phyloP scores from a whole-genome alignment of 805 yeast species.

The Torulaspora franciscae region DNA sequence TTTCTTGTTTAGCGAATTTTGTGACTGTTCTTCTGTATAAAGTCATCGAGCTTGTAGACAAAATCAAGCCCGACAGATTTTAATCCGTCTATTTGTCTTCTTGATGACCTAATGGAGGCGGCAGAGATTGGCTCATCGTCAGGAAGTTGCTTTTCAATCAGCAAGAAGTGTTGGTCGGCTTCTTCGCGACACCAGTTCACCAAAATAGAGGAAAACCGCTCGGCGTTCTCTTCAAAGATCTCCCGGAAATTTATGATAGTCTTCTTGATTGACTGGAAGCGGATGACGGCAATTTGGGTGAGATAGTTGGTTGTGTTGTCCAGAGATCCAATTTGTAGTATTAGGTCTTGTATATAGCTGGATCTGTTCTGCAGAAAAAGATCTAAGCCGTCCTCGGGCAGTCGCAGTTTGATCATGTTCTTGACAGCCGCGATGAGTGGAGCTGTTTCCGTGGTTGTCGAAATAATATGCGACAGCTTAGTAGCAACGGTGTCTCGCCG shows the following conservation, averaged over 20 bases:
- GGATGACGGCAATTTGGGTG: slow-evolving; percentile 56
- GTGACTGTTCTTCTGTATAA: slow-evolving; percentile 26
- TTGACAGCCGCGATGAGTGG: slow-evolving; percentile 27
- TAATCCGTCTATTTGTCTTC: slow-evolving; percentile 57
- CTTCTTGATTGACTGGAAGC: slow-evolving; percentile 55
- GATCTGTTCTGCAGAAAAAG: slow-evolving; percentile 47
- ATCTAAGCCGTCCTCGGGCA: slow-evolving; percentile 46
- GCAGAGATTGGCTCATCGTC: slow-evolving; percentile 53
- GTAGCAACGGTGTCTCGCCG: slow-evolving; percentile 33
- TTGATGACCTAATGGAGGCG: slow-evolving; percentile 51
- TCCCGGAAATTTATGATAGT: slow-evolving; percentile 52
- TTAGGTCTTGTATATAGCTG: slow-evolving; percentile 43
- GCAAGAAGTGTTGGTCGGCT: slow-evolving; percentile 52
- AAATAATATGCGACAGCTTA: slow-evolving; percentile 36
- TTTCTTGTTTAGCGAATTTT: slow-evolving; percentile 7
- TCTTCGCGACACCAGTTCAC: slow-evolving; percentile 75
- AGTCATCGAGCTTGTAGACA: slow-evolving; percentile 56
- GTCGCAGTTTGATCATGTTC: slow-evolving; percentile 40
- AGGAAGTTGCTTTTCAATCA: slow-evolving; percentile 62
- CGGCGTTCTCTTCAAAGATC: slow-evolving; percentile 42
- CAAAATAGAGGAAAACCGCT: slow-evolving; percentile 47
- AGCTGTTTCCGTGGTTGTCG: slow-evolving; percentile 28
- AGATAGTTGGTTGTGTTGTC: slow-evolving; percentile 57
- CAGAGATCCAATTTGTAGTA: slow-evolving; percentile 42
- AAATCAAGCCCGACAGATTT: slow-evolving; percentile 67